Evolutionary conservation across 495 filamentous ascomycete genomes (phyloP).

Genomic region (Tuber umbilicatum): DNA sequence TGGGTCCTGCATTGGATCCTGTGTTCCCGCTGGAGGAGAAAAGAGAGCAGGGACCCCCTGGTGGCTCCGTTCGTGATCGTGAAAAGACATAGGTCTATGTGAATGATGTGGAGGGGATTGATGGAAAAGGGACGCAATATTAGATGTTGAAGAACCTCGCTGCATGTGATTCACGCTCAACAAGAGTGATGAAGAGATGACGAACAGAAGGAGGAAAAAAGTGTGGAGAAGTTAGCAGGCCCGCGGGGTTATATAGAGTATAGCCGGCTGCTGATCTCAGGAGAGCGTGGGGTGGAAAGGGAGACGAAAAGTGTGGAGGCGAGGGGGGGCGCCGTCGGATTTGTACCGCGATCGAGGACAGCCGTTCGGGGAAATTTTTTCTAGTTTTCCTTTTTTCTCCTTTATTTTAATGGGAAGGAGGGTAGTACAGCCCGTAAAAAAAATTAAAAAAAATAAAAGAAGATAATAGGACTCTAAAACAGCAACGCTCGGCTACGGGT

Average conservation of each 20-base stretch:
- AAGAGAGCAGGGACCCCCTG: constrained; percentile 26
- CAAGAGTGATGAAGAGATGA: constrained; percentile 32
- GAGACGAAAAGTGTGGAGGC: constrained; percentile 24
- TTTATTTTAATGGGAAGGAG: constrained; percentile 33
- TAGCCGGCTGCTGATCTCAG: constrained; percentile 34
- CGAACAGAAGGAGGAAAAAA: constrained; percentile 28
- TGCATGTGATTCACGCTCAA: constrained; percentile 34
- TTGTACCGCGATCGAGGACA: constrained; percentile 35
- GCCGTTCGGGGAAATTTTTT: constrained; percentile 39
- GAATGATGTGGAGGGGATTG: constrained; percentile 27
- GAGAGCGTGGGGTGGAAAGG: constrained; percentile 31
- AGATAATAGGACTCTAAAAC: constrained; percentile 32
- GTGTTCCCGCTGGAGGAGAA: constrained; percentile 28
- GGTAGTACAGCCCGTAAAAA: constrained; percentile 26
- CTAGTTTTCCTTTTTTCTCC: constrained; percentile 20
- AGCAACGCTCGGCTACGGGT: constrained; percentile 30
- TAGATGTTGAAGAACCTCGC: constrained; percentile 30
- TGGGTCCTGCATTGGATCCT: constrained; percentile 39
- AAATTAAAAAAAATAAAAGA: constrained; percentile 11
- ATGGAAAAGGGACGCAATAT: constrained; percentile 34
- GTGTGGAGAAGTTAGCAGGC: constrained; percentile 36
- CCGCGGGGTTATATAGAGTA: constrained; percentile 37
- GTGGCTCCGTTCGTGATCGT: constrained; percentile 34
- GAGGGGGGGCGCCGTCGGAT: constrained; percentile 32
- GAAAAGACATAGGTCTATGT: constrained; percentile 34